A percentile compares a stretch with the other conserved stretches of the same genome.
Conservation (phyloP, 2,329 filamentous ascomycete species). For the Botrytis squamosa region DNA sequence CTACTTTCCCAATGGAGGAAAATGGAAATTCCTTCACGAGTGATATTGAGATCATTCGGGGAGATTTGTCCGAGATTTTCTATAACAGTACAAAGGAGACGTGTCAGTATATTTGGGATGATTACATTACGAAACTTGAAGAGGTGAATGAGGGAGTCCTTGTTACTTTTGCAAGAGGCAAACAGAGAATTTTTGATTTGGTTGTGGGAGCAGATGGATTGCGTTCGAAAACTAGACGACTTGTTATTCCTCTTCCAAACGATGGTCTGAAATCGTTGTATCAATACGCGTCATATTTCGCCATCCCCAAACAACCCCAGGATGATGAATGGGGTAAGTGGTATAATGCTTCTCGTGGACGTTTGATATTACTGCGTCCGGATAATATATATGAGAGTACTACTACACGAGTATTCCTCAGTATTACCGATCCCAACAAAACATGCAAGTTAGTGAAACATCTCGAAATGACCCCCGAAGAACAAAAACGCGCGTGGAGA, state of each 20-base stretch:
- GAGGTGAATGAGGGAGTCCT: background rate
- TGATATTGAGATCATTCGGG: slow-evolving; percentile 48
- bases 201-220: slow-evolving; percentile 51
- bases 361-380: background rate
- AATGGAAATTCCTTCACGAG: slow-evolving; percentile 40
- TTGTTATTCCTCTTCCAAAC: slow-evolving; percentile 45
- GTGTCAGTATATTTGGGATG: slow-evolving; percentile 23
- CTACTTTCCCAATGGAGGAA: slow-evolving; percentile 40
- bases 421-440: background rate
- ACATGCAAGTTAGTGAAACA: background rate
- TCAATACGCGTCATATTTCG: slow-evolving; percentile 45
- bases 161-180: background rate
- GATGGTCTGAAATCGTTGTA: slow-evolving; percentile 37
- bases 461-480: background rate
- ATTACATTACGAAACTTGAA: background rate
- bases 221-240: slow-evolving; percentile 48
- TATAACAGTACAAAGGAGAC: slow-evolving; percentile 40
- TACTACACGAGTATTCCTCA: background rate
- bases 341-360: slow-evolving; percentile 7
- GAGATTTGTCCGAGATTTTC: slow-evolving; percentile 44
- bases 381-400: background rate
- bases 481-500: background rate
- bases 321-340: slow-evolving; percentile 11
- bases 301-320: slow-evolving; percentile 41
- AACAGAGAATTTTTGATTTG: slow-evolving; percentile 41